Base-by-base conservation (phyloP, 140 eudicot genomes). In the Bidens hawaiensis region DNA sequence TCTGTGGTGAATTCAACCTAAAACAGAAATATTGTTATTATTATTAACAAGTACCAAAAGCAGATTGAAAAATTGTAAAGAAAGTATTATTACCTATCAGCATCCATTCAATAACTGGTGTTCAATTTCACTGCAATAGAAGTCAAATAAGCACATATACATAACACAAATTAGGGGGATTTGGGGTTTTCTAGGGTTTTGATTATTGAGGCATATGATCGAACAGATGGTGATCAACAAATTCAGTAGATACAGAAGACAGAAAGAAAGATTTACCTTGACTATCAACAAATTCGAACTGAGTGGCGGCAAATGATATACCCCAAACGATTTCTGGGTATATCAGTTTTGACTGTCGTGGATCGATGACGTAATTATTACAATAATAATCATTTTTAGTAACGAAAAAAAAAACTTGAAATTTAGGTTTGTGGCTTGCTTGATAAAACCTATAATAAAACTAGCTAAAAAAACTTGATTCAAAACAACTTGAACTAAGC, bases 21-120 rank as follows among this genome's bases (percentile, higher is more conserved):
- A 2, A 68, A 17, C 56, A 16, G 16, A 61, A 41, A 42, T n/a
- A n/a, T n/a, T n/a, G 46, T 16, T 15, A 52, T 12, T 12, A 34
- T 9, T 34, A 8, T 34, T 14, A 34, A 34, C 42, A 34, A 34
- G 13, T 34, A 34, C n/a, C 42, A 34, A n/a, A n/a, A n/a, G n/a
- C n/a, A n/a, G n/a, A n/a, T n/a, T n/a, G n/a, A n/a, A n/a, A n/a
- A n/a, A n/a, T n/a, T n/a, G n/a, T n/a, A n/a, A n/a, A 65, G 21
- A 21, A 65, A 47, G 47, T 23, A 19, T 46, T n/a, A n/a, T n/a
- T 60, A 81, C 86, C 86, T 81, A 45, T 81, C 86, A 52, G 71
- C 79, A 40, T 81, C 86, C 86, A 81, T 81, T 23, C 60, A 25
- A 41, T 15, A 9, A 28, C 64, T 40, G n/a, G 42, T 34, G 34